Conservation (phyloP, 495 filamentous ascomycete genomes). For the Xylaria castorea region DNA sequence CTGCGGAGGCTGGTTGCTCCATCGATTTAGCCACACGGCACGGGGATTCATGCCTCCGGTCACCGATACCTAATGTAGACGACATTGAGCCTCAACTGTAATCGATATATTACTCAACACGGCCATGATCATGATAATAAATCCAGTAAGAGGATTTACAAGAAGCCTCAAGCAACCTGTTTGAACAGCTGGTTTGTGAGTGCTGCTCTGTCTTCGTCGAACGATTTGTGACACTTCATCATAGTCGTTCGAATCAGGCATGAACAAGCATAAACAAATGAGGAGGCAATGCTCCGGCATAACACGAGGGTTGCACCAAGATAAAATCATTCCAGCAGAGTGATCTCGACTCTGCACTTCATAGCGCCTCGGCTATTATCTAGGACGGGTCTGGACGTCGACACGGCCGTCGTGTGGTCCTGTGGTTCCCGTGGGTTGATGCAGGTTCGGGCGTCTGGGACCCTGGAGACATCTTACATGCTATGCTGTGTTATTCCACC, state of each 20-base stretch:
- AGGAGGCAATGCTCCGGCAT: not conserved
- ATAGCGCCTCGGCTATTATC: not conserved
- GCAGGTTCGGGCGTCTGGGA: constrained; percentile 12
- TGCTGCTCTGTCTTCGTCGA: too few relatives aligned
- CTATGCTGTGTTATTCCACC: not conserved
- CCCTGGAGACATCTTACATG: constrained; percentile 13
- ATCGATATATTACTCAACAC: not conserved
- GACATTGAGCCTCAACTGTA: not conserved
- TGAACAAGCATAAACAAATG: not conserved
- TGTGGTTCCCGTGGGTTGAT: constrained; percentile 7
- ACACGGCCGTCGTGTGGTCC: not conserved
- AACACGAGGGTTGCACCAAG: not conserved
- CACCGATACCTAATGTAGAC: constrained; percentile 3
- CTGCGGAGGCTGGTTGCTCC: not conserved
- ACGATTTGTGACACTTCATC: too few relatives aligned
- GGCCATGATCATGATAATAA: not conserved
- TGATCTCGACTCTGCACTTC: not conserved
- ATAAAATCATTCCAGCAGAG: not conserved
- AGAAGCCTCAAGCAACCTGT: not conserved
- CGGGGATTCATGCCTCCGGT: constrained; percentile 5
- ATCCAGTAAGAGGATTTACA: not conserved
- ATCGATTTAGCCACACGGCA: constrained; percentile 21
- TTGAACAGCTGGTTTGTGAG: not conserved
- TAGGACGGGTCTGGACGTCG: not conserved
- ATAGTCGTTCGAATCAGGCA: not conserved